phyloP scores from a whole-genome alignment of 139 green algal species.

The Zygnema circumcarinatum region DNA sequence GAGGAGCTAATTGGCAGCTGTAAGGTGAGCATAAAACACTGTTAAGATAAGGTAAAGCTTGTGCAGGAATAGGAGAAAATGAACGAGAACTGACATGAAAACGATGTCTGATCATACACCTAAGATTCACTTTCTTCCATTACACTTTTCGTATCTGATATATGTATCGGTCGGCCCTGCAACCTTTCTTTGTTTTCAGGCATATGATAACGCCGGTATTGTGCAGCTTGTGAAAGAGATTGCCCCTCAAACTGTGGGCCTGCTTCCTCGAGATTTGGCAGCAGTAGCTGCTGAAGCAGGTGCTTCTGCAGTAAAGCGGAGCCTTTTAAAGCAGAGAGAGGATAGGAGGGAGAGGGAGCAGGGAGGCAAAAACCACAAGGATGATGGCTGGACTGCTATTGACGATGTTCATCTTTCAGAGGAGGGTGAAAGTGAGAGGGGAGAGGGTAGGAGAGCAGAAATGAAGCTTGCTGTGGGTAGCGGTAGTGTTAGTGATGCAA shows the following conservation, averaged over 20 bases:
- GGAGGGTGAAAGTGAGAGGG: neutral
- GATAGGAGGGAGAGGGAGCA: neutral
- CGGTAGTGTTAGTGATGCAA: neutral
- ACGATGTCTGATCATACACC: no score
- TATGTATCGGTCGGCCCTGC: no score
- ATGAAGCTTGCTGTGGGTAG: neutral
- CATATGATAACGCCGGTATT: no score
- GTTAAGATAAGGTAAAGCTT: neutral
- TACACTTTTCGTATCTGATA: no score
- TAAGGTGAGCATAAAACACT: neutral
- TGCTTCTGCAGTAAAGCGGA: neutral
- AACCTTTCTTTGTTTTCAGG: no score
- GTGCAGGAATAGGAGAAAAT: neutral
- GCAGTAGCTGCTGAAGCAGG: constrained; percentile 77
- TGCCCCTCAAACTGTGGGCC: constrained; percentile 76
- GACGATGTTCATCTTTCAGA: neutral
- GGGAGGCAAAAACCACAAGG: neutral
- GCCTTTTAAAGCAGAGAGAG: neutral
- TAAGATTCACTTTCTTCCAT: no score
- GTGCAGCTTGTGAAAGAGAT: constrained; percentile 19
- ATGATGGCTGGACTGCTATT: neutral
- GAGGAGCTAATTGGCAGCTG: no score
- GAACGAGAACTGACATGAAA: no score
- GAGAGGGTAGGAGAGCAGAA: neutral
- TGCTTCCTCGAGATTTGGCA: constrained; percentile 76